A percentile compares a stretch with the other conserved stretches of the same genome.
Evolutionary conservation across 306 rosid genomes (phyloP).

Genomic region (Cucurbita argyrosperma): DNA sequence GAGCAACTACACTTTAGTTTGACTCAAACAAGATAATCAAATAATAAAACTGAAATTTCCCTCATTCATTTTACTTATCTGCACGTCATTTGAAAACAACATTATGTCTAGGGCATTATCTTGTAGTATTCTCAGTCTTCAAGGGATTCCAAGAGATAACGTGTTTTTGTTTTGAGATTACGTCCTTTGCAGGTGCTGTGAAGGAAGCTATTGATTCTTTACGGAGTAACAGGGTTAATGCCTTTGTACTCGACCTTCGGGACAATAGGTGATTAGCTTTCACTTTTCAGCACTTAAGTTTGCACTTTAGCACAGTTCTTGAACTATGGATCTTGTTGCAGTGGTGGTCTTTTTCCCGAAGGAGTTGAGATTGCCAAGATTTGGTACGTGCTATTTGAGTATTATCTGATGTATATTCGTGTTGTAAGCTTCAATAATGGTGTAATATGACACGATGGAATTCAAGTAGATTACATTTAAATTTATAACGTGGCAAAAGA

Average conservation of each 20-base stretch:
- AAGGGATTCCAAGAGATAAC: background rate
- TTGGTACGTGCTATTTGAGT: slow-evolving; percentile 32
- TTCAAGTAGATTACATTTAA: background rate
- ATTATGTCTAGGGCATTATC: background rate
- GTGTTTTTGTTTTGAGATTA: slow-evolving; percentile 9
- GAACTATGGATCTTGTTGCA: slow-evolving; percentile 47
- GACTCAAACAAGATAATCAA: background rate
- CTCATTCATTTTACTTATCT: background rate
- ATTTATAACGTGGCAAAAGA: background rate
- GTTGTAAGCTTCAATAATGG: background rate
- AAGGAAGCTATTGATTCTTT: slow-evolving; percentile 77
- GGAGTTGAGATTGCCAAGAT: slow-evolving; percentile 95
- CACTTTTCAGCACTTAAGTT: slow-evolving; percentile 8
- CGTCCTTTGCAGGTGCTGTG: slow-evolving; percentile 55
- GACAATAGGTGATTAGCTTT: slow-evolving; percentile 65
- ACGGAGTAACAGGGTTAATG: slow-evolving; percentile 60
- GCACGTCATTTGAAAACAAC: background rate
- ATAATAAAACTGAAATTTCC: background rate
- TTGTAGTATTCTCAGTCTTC: background rate
- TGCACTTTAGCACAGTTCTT: slow-evolving; percentile 23
- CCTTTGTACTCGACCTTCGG: slow-evolving; percentile 94
- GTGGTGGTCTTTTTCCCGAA: slow-evolving; percentile 98
- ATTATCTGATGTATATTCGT: background rate
- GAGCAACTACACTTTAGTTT: background rate
- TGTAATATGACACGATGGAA: slow-evolving; percentile 1